Conservation (phyloP, 495 filamentous ascomycete species). For the Pyrenopolyporus hunteri region DNA sequence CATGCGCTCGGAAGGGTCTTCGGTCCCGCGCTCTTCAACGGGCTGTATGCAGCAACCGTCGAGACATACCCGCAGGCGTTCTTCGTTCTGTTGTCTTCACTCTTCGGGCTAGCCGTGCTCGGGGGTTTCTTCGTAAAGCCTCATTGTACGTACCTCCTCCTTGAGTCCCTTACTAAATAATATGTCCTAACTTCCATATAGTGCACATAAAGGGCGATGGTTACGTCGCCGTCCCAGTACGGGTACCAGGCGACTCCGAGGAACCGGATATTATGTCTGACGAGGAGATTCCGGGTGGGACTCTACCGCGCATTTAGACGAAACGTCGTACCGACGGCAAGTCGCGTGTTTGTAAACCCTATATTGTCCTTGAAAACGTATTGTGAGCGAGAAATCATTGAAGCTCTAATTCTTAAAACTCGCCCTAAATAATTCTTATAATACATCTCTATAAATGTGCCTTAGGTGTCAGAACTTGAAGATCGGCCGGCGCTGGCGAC, state of each 20-base stretch:
- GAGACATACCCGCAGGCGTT: conserved; percentile 77
- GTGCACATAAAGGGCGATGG: conserved; percentile 37
- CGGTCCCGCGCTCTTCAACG: conserved; percentile 79
- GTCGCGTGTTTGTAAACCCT: too few relatives aligned
- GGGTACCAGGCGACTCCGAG: conserved; percentile 9
- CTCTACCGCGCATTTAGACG: conserved; percentile 27
- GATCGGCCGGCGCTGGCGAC: too few relatives aligned
- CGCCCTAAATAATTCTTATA: too few relatives aligned
- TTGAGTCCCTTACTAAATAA: not conserved
- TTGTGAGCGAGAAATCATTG: not conserved
- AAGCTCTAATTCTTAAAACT: too few relatives aligned
- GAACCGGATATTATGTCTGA: conserved; percentile 32
- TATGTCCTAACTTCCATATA: conserved; percentile 1
- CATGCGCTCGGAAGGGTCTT: conserved; percentile 82
- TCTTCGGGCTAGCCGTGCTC: conserved; percentile 70
- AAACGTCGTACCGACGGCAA: not conserved
- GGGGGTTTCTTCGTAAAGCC: conserved; percentile 73
- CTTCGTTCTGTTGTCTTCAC: conserved; percentile 71
- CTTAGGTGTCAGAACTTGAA: too few relatives aligned
- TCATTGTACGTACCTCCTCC: conserved; percentile 62
- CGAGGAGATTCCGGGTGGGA: conserved; percentile 39
- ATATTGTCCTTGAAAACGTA: too few relatives aligned
- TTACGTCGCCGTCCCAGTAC: conserved; percentile 25
- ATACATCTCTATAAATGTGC: too few relatives aligned
- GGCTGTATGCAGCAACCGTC: conserved; percentile 83